Evolutionary conservation across 2,329 filamentous ascomycete species (phyloP), one percentile per base, ranked within the genome.

Genomic region (Malbranchea cinnamomea): DNA sequence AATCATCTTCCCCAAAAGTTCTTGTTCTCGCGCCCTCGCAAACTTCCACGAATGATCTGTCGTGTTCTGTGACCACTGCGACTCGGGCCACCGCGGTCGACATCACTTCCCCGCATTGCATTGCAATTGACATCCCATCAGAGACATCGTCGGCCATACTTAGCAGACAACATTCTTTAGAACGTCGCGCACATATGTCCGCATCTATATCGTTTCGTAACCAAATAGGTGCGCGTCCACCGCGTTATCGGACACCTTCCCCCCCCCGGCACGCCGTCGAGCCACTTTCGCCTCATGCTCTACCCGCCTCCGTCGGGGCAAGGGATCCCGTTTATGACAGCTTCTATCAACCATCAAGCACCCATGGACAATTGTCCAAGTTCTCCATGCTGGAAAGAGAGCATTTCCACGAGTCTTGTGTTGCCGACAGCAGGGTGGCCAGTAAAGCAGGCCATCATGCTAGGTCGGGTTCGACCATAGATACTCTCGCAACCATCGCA

Each of bases 401-500:
- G 19, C 7, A 12, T 16, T 20, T 7, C 15, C 14, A 23, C 13
- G 26, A 30, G 8, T 12, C 33, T 12, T 6, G 12, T 6, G 17
- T 26, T 26, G 9, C 12, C 20, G 32, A 28, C 9, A 25, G 22
- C 6, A 30, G 27, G 23, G 6, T 19, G 12, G 12, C 26, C 5
- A 26, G 17, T 11, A 26, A 25, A 27, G 44, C 50, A 30, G 44
- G 36, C 13, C 42, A 54, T 31, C 59, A 62, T 45, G 53, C 56
- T 33, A 50, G 59, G 30, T 57, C 57, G 24, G 54, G 53, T 34
- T 62, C 59, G 10, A 62, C 55, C 28, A 62, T 62, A 35, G 56
- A 65, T 43, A 57, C 60, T 22, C 55, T 65, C 40, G 60, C 62
- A 35, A 63, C 57, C 29, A 63, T 64, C 43, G 62, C 61, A 25